Percentiles rank a stretch among this genome's conserved stretches.
phyloP scores from a whole-genome alignment of 1,284 basidiomycete genomes.

The Cryptococcus depauperatus region DNA sequence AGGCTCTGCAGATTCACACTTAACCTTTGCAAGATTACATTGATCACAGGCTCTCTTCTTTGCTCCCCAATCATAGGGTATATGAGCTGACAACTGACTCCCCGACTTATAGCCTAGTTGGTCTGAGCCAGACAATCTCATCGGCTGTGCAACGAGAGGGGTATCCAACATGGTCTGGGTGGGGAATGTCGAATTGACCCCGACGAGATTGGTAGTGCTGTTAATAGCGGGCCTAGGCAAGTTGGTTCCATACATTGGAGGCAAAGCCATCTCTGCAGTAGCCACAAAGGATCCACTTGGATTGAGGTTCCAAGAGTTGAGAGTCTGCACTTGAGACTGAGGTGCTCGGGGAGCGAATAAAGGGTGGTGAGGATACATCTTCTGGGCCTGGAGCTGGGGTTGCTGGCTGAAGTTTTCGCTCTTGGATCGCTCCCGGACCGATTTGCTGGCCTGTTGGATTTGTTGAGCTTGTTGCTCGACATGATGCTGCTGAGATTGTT shows the following conservation, averaged over 20 bases:
- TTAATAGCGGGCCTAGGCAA: neutral
- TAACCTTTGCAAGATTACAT: constrained; percentile 68
- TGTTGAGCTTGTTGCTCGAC: neutral
- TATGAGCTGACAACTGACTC: neutral
- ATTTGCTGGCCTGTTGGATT: neutral
- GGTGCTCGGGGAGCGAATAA: constrained; percentile 14
- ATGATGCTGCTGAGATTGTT: neutral
- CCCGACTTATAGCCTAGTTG: constrained; percentile 12
- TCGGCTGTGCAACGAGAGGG: constrained; percentile 18
- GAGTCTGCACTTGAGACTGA: too few species aligned
- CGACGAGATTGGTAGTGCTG: neutral
- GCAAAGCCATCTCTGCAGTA: constrained; percentile 7
- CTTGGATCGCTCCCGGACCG: constrained; percentile 7
- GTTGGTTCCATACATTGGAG: neutral
- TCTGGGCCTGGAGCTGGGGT: constrained; percentile 27
- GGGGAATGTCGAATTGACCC: constrained; percentile 13
- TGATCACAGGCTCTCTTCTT: constrained; percentile 60
- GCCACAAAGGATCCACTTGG: constrained; percentile 7
- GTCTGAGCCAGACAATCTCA: constrained; percentile 20
- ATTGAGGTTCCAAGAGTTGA: constrained; percentile 8
- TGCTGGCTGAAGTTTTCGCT: constrained; percentile 9
- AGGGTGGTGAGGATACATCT: constrained; percentile 40
- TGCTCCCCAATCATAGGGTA: constrained; percentile 26
- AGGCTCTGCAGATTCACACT: constrained; percentile 72
- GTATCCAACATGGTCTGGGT: constrained; percentile 19